phyloP scores from a whole-genome alignment of 139 green algal species.

The Coelastrella sp. region DNA sequence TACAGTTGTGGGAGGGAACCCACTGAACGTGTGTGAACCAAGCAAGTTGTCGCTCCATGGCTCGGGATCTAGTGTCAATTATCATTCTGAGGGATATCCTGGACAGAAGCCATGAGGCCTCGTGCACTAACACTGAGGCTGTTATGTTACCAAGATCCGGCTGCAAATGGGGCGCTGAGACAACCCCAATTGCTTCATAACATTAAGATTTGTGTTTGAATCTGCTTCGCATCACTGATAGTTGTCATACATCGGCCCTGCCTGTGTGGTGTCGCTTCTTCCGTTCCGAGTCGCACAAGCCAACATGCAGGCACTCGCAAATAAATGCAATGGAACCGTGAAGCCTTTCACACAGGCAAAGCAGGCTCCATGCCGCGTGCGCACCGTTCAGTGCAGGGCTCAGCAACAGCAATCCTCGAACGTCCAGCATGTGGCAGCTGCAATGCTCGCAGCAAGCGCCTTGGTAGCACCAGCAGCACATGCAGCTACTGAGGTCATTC shows the following conservation, averaged over 20 bases:
- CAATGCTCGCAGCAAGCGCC: conserved; percentile 9
- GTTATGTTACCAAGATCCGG: neutral
- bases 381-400: conserved; percentile 33
- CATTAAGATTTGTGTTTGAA: no score
- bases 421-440: conserved; percentile 29
- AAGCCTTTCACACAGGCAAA: conserved; percentile 6
- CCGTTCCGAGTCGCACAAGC: neutral
- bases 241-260: neutral
- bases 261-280: neutral
- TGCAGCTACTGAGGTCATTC: conserved; percentile 29
- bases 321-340: neutral
- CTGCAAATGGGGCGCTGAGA: neutral
- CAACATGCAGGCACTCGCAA: conserved; percentile 38
- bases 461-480: conserved; percentile 30
- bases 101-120: neutral
- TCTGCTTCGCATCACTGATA: no score
- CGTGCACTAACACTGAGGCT: neutral
- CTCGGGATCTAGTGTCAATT: no score
- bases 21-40: no score
- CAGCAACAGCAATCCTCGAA: conserved; percentile 23
- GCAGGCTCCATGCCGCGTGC: neutral
- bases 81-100: no score
- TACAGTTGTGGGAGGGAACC: no score
- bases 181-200: no score
- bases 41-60: no score